A percentile compares a stretch with the other conserved stretches of the same genome.
These are phyloP conservation scores for Baudoinia panamericana DNA, from an alignment of 495 filamentous ascomycete genomes.

Conservation along the genomic window DNA sequence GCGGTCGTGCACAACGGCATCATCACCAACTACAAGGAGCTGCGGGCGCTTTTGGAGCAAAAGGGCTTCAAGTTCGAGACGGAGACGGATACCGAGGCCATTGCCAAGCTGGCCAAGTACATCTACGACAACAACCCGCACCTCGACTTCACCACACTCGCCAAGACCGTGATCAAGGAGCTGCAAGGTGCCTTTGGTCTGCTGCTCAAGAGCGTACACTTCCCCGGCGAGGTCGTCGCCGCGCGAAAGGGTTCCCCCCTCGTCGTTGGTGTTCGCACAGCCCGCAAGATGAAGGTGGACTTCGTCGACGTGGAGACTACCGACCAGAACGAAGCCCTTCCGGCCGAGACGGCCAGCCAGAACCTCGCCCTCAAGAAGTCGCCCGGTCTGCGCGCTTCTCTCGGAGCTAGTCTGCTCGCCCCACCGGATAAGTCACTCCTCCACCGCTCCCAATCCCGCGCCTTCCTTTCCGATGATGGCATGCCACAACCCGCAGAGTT, in stretches of 20 bases:
- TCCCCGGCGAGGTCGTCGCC: constrained; percentile 93
- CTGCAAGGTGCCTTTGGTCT: constrained; percentile 95
- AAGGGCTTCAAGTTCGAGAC: constrained; percentile 99
- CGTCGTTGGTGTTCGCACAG: constrained; percentile 86
- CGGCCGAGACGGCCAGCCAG: constrained; percentile 89
- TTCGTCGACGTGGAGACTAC: constrained; percentile 97
- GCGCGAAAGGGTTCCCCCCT: constrained; percentile 95
- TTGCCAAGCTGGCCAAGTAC: constrained; percentile 97
- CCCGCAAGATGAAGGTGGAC: constrained; percentile 99
- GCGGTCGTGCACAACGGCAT: constrained; percentile 98
- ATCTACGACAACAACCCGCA: constrained; percentile 89
- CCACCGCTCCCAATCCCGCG: constrained; percentile 93
- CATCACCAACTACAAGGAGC: constrained; percentile 99
- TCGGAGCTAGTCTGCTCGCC: constrained; percentile 54
- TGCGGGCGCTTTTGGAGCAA: constrained; percentile 79
- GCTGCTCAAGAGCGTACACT: constrained; percentile 94
- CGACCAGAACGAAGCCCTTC: constrained; percentile 46
- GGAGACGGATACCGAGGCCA: constrained; percentile 97
- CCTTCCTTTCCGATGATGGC: constrained; percentile 96
- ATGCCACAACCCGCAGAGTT: constrained; percentile 96
- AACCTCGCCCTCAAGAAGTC: constrained; percentile 78
- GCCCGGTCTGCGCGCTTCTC: constrained; percentile 21
- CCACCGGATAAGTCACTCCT: constrained; percentile 92
- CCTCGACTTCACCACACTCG: constrained; percentile 88
- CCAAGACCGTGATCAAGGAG: constrained; percentile 96